These are phyloP conservation scores for Albizia julibrissin DNA, from an alignment of 306 rosid species.

Conservation along the genomic window DNA sequence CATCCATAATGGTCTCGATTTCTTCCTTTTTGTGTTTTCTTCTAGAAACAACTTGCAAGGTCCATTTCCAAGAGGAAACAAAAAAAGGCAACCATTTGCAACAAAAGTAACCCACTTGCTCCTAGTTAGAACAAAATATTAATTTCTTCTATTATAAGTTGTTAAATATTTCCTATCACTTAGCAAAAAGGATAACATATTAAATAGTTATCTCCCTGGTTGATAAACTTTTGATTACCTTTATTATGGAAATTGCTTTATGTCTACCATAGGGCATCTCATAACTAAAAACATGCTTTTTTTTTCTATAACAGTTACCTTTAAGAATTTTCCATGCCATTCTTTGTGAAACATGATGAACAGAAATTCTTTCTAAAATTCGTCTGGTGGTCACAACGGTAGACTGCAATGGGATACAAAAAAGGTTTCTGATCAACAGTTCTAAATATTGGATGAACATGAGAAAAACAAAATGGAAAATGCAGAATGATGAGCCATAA, in stretches of 20 bases:
- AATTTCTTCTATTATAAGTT: too few species aligned
- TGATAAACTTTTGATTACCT: not conserved
- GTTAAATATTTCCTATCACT: too few species aligned
- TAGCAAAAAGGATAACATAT: not conserved
- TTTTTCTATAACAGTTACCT: conserved; percentile 46
- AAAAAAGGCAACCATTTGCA: too few species aligned
- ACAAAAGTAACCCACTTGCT: too few species aligned
- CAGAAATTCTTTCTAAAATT: conserved; percentile 70
- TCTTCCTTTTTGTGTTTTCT: too few species aligned
- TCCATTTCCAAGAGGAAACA: too few species aligned
- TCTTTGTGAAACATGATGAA: conserved; percentile 61
- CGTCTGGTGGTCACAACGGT: conserved; percentile 77
- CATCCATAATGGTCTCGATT: too few species aligned
- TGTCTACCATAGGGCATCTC: not conserved
- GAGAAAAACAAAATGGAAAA: not conserved
- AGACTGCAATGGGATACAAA: conserved; percentile 49
- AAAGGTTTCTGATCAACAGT: conserved; percentile 13
- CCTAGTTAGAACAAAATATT: too few species aligned
- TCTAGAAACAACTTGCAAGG: too few species aligned
- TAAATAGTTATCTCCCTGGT: not conserved
- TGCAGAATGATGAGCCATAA: not conserved
- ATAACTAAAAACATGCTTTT: not conserved
- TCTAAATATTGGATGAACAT: conserved; percentile 14
- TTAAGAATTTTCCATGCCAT: conserved; percentile 90
- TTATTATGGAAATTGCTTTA: not conserved